Conservation (phyloP, 805 yeast species). For the Yamadazyma sp. region DNA sequence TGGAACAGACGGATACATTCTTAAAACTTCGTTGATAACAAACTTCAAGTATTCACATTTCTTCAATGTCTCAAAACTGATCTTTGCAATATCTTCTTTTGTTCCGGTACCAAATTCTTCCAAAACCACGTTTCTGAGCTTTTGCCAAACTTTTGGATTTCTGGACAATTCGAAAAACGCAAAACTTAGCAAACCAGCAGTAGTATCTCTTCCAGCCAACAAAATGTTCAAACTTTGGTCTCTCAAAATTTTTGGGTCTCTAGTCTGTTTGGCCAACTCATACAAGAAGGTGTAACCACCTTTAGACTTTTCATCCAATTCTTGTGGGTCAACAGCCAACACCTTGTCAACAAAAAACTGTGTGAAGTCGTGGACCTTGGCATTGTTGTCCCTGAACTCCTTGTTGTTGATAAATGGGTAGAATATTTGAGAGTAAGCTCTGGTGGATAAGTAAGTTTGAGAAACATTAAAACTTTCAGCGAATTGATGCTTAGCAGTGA, state of each 20-base stretch:
- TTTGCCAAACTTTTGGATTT: slow-evolving; percentile 36
- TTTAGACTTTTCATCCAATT: slow-evolving; percentile 28
- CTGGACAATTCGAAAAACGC: slow-evolving; percentile 45
- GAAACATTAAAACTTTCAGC: slow-evolving; percentile 35
- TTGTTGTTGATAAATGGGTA: slow-evolving; percentile 24
- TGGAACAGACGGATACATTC: slow-evolving; percentile 55
- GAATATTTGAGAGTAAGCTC: slow-evolving; percentile 33
- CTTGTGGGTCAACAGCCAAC: slow-evolving; percentile 29
- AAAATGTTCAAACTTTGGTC: slow-evolving; percentile 53
- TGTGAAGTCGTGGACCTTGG: slow-evolving; percentile 28
- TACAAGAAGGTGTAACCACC: slow-evolving; percentile 47
- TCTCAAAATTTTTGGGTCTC: slow-evolving; percentile 46
- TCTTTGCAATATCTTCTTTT: slow-evolving; percentile 32
- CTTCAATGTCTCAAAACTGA: slow-evolving; percentile 50
- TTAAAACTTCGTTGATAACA: slow-evolving; percentile 48
- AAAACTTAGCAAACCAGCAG: slow-evolving; percentile 51
- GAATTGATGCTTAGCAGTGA: slow-evolving; percentile 31
- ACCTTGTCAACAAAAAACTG: slow-evolving; percentile 42
- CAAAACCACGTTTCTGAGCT: slow-evolving; percentile 38
- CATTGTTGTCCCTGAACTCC: slow-evolving; percentile 26
- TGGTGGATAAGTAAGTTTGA: slow-evolving; percentile 33
- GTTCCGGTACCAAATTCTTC: slow-evolving; percentile 31
- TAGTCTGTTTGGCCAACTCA: slow-evolving; percentile 49
- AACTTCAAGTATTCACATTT: slow-evolving; percentile 47
- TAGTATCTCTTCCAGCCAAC: slow-evolving; percentile 57